Evolutionary conservation across 805 yeast species (phyloP), one percentile per base, ranked within the genome.

Genomic region (Ogataea sp.): DNA sequence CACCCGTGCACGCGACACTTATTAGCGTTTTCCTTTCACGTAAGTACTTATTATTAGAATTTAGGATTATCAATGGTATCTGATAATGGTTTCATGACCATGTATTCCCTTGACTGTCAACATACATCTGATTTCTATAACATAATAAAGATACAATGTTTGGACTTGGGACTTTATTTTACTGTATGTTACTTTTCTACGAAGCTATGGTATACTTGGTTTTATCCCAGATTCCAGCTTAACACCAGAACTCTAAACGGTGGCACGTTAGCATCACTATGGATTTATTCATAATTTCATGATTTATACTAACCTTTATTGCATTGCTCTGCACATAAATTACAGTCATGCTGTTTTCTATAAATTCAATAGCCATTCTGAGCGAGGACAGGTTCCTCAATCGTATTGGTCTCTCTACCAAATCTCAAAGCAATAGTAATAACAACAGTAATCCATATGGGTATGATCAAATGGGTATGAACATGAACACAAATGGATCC

Each of bases 381-480:
- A 72, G 79, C 41, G 83, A 76, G 48, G 83, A 76, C 51, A 52
- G 83, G 38, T 76, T 76, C 47, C 62, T 76, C 42, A 73, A 57
- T 28, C 42, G 64, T 15, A 74, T 59, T 52, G 83, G 59, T 59
- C 62, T 65, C 62, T 49, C 52, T 18, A 6, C 33, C 5, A 30
- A 30, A 30, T 29, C 32, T 6, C n/a, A n/a, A n/a, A n/a, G n/a
- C n/a, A n/a, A n/a, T n/a, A n/a, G n/a, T n/a, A n/a, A n/a, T n/a
- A 29, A 29, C 32, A 9, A 29, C 18, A 29, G 16, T 15, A 16
- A 16, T 15, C 18, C 7, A n/a, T 15, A 16, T 49, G 20, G 41
- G 44, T 44, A 47, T 47, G 55, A 14, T 23, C 42, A 18, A 15
- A 34, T 44, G 40, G 57, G 47, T 53, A 57, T 7, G 37, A 46